phyloP scores from a whole-genome alignment of 345 rosid genomes.

The Pelargonium nanum region DNA sequence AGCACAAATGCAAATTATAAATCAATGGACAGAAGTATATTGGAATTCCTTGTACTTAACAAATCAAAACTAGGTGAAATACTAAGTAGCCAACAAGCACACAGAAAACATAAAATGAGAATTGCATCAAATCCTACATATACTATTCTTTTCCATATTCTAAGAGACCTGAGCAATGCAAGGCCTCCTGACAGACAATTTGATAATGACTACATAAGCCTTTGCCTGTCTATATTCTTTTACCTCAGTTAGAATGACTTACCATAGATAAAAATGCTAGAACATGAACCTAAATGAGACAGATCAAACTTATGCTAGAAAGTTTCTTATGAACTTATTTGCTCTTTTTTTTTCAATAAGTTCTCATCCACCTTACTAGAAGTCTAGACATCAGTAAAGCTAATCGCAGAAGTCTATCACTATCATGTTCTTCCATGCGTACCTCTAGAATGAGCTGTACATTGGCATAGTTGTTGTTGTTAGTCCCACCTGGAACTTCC shows the following conservation, averaged over 20 bases:
- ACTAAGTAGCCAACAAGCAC: not conserved
- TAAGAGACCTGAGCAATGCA: not conserved
- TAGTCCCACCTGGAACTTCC: conserved; percentile 99
- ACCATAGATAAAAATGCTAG: not conserved
- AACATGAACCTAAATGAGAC: too few species aligned
- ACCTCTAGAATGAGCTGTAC: conserved; percentile 99
- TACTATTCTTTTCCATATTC: not conserved
- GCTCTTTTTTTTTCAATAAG: not conserved
- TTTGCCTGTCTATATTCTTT: not conserved
- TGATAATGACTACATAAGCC: not conserved
- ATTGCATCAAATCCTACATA: not conserved
- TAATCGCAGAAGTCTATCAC: conserved; percentile 1
- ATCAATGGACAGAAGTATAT: not conserved
- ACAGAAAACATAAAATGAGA: not conserved
- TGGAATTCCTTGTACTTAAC: not conserved
- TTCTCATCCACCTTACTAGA: not conserved
- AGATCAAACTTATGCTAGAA: not conserved
- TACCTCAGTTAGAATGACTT: not conserved
- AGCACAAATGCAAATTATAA: conserved; percentile 11
- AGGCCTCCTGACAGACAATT: not conserved
- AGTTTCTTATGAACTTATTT: not conserved
- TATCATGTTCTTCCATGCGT: conserved; percentile 8
- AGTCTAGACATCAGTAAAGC: not conserved
- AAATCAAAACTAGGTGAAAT: not conserved
- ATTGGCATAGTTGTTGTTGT: conserved; percentile 96